phyloP scores from a whole-genome alignment of 495 filamentous ascomycete species.

The Lineolata rhizophorae region DNA sequence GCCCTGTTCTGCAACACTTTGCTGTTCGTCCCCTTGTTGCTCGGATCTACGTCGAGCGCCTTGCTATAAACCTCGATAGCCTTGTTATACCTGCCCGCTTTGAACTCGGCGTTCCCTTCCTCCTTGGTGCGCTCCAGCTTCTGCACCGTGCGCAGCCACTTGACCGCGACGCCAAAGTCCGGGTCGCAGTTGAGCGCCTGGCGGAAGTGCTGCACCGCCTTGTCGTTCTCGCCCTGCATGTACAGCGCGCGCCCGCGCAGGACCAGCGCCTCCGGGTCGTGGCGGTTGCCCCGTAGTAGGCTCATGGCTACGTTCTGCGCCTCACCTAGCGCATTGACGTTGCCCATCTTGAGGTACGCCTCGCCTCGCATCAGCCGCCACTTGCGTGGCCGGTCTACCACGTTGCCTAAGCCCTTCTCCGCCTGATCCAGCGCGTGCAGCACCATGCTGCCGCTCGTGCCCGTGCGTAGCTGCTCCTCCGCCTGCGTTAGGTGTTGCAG shows the following conservation, averaged over 20 bases:
- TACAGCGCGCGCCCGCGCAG: constrained; percentile 76
- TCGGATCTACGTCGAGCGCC: constrained; percentile 70
- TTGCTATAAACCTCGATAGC: constrained; percentile 68
- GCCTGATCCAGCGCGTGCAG: constrained; percentile 81
- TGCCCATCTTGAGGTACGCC: constrained; percentile 82
- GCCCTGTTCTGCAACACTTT: constrained; percentile 89
- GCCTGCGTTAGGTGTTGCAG: constrained; percentile 59
- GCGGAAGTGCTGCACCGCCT: constrained; percentile 81
- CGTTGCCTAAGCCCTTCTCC: constrained; percentile 48
- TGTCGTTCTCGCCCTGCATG: constrained; percentile 78
- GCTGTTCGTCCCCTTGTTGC: constrained; percentile 80
- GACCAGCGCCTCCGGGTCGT: constrained; percentile 84
- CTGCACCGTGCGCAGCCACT: constrained; percentile 64
- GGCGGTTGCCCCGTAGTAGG: constrained; percentile 61
- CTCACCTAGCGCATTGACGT: constrained; percentile 68
- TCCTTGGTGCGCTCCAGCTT: constrained; percentile 87
- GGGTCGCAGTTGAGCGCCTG: constrained; percentile 81
- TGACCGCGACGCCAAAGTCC: constrained; percentile 67
- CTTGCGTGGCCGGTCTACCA: constrained; percentile 61
- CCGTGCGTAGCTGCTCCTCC: constrained; percentile 46
- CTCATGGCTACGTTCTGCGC: constrained; percentile 82
- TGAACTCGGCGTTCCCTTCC: constrained; percentile 79
- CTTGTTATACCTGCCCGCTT: constrained; percentile 51
- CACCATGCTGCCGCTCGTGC: constrained; percentile 70
- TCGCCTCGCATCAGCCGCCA: constrained; percentile 86